phyloP scores from a whole-genome alignment of 2,329 filamentous ascomycete species.

The Sclerotinia sclerotiorum region DNA sequence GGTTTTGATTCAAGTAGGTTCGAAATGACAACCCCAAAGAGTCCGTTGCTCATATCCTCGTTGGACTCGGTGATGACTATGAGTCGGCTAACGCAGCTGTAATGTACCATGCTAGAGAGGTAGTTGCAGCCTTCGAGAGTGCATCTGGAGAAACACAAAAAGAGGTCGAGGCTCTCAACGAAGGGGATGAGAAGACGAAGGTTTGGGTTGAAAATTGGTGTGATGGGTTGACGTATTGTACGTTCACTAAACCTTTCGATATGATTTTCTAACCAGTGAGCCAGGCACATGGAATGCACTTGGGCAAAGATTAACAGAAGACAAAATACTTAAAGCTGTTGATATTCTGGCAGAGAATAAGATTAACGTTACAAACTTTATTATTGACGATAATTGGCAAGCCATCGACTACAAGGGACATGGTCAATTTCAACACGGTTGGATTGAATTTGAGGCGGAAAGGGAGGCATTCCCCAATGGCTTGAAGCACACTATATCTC shows the following conservation, averaged over 20 bases:
- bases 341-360: slow-evolving; percentile 67
- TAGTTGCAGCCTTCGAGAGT: slow-evolving; percentile 52
- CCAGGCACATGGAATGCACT: slow-evolving; percentile 87
- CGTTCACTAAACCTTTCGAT: slow-evolving; percentile 11
- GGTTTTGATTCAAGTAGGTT: slow-evolving; percentile 43
- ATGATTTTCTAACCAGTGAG: not conserved
- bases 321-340: slow-evolving; percentile 75
- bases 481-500: slow-evolving; percentile 66
- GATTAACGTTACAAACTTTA: slow-evolving; percentile 79
- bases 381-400: slow-evolving; percentile 98
- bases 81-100: slow-evolving; percentile 75
- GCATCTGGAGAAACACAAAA: slow-evolving; percentile 46
- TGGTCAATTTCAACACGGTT: slow-evolving; percentile 60
- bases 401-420: slow-evolving; percentile 58
- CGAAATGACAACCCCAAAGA: slow-evolving; percentile 64
- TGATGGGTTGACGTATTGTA: slow-evolving; percentile 86
- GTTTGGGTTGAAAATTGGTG: slow-evolving; percentile 83
- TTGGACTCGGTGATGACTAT: slow-evolving; percentile 69
- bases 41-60: slow-evolving; percentile 62
- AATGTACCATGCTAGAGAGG: slow-evolving; percentile 81
- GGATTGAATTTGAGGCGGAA: slow-evolving; percentile 86
- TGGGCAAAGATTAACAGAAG: slow-evolving; percentile 77
- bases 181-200: slow-evolving; percentile 49
- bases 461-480: slow-evolving; percentile 75
- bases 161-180: slow-evolving; percentile 49